Evolutionary conservation across 371 early-diverging fungal species (phyloP).

Genomic region (Saksenaea oblongispora): DNA sequence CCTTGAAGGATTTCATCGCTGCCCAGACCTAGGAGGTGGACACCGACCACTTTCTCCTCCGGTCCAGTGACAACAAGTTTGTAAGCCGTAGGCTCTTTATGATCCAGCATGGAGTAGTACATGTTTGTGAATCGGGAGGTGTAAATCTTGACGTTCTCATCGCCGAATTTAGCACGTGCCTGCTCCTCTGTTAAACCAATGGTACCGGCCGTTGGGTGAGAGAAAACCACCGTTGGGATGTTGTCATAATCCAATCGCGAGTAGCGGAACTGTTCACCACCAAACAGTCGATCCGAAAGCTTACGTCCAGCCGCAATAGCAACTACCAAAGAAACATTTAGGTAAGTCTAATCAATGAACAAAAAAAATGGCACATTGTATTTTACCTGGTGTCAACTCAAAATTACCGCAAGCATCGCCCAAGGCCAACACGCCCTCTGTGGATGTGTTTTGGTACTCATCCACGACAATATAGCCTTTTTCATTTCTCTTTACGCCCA

Average conservation of each 20-base stretch:
- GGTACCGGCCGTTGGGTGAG: conserved; percentile 90
- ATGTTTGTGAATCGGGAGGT: conserved; percentile 86
- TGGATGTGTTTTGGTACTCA: conserved; percentile 88
- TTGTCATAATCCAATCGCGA: conserved; percentile 86
- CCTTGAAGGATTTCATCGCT: conserved; percentile 95
- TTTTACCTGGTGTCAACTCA: conserved; percentile 90
- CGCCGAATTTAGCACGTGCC: conserved; percentile 76
- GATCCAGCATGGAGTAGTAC: conserved; percentile 86
- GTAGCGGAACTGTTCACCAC: conserved; percentile 63
- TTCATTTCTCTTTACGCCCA: conserved; percentile 64
- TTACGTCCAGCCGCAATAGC: conserved; percentile 94
- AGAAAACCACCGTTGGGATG: conserved; percentile 96
- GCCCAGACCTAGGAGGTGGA: conserved; percentile 90
- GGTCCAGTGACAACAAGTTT: conserved; percentile 86
- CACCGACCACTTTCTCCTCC: conserved; percentile 94
- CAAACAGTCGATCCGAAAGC: conserved; percentile 91
- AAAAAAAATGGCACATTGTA: neutral
- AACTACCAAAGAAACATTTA: conserved; percentile 35
- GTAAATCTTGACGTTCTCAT: conserved; percentile 82
- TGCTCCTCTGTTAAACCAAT: conserved; percentile 88
- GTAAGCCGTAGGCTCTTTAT: conserved; percentile 89
- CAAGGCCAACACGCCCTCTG: conserved; percentile 78
- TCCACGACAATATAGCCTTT: conserved; percentile 78
- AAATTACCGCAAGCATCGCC: conserved; percentile 94
- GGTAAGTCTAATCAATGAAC: neutral